Evolutionary conservation across 2,329 filamentous ascomycete species (phyloP), one percentile per base, ranked within the genome.

Genomic region (Arthrobotrys musiformis): DNA sequence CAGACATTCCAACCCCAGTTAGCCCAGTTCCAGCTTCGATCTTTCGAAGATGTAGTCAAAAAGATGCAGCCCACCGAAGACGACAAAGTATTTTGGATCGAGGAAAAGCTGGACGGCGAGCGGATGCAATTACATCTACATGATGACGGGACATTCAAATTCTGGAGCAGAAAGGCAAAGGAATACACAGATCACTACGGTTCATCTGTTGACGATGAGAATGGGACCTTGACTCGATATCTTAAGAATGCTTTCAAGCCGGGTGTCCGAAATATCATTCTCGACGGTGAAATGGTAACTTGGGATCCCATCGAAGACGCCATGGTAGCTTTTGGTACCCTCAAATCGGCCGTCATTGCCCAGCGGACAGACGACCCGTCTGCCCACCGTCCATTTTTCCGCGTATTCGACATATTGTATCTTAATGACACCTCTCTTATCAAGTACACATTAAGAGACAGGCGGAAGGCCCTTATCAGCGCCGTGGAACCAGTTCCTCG

Each of bases 221-320:
- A 90, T 44, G 91, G 91, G 6, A 90, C 93, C 5, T 83, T 98
- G 63, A 97, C 94, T 0, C 88, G 93, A 35, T 91, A 97, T 82
- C 85, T 98, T 19, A 89, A 89, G 63, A 86, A 89, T 44, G 93
- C 93, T 0, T 98, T 99, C 82, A 86, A 90, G 1, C 85, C 89
- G 0, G 90, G 90, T 1, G 93, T 98, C 0, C 87, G 90, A 15
- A 97, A 92, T 61, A 87, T 97, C 79, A 97, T 99, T 60, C 86
- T 99, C 0, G 95, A 99, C 81, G 95, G 95, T 8, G 95, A 99
- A 83, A 99, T 99, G 95, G 93, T 99, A 72, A 97, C 94, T 0
- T 99, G 95, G 95, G 93, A 98, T 82, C 92, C 93, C 77, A 89
- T 91, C 50, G 86, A 92, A 60, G 92, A 97, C 84, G 91, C 91